Conservation (phyloP, 345 rosid genomes). For the Salix suchowensis region DNA sequence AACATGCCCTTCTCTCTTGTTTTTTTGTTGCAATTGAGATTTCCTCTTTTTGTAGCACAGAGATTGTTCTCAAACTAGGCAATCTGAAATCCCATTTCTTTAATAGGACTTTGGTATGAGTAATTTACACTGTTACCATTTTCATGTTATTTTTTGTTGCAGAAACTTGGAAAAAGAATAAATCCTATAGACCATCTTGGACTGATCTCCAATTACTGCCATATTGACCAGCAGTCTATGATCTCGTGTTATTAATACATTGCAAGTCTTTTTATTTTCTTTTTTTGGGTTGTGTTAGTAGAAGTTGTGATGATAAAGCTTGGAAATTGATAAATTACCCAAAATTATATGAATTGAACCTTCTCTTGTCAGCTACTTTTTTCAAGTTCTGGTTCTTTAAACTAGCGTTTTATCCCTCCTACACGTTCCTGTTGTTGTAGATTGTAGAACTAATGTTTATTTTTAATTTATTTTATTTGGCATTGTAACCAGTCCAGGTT, state of each 20-base stretch:
- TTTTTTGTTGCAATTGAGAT: not conserved
- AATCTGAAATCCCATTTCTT: not conserved
- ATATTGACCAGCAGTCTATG: not conserved
- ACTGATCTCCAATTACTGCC: not conserved
- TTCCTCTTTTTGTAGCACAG: not conserved
- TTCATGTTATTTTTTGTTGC: not conserved
- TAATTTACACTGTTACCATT: not conserved
- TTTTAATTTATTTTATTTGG: not conserved
- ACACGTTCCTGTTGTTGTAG: not conserved
- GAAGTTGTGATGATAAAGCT: not conserved
- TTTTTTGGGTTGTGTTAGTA: not conserved
- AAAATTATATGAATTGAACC: not conserved
- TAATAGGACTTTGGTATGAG: not conserved
- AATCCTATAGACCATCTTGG: not conserved
- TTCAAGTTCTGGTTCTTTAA: not conserved
- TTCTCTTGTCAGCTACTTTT: not conserved
- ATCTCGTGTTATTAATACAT: not conserved
- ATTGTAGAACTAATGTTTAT: not conserved
- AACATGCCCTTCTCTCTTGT: conserved; percentile 38
- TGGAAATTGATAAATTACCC: not conserved
- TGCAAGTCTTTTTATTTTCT: not conserved
- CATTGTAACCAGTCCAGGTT: conserved; percentile 36
- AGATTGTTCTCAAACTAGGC: not conserved
- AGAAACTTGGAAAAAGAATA: not conserved
- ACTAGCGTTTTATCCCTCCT: too few relatives aligned